Evolutionary conservation across 306 rosid genomes (phyloP), one percentile per base, ranked within the genome.

Genomic region (Fragaria iinumae): DNA sequence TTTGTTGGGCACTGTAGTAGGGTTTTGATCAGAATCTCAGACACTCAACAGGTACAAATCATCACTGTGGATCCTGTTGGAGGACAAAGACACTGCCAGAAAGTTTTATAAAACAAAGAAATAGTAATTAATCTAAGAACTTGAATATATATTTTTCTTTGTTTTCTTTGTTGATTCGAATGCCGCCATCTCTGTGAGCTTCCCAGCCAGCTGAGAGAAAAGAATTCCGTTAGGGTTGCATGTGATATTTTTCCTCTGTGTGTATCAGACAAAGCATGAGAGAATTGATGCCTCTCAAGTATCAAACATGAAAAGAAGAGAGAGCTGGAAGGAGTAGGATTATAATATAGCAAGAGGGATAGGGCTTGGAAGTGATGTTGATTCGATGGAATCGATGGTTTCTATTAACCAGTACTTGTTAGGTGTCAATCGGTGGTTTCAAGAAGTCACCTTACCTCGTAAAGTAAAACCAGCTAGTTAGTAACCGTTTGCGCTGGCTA

Each of bases 141-240:
- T 16, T 36, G 36, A 36, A 36, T 6, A 62, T 29, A 62, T 62
- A 9, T 56, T 2, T n/a, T 55, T 21, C 3, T 55, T 21, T 25
- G 20, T 29, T 73, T 27, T 18, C 8, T 53, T 62, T 29, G 45
- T 5, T 3, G 11, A 44, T 45, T 11, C 29, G 78, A 62, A 62
- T 62, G 78, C 78, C 78, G 78, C 78, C 78, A 74, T 74, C 41
- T 44, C 21, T 57, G 66, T 72, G 34, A 53, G 20, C 20, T 25
- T 73, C 3, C 7, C 44, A 38, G 41, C 23, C 3, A 5, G 41
- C 18, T 8, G 11, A 50, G 8, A 5, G 25, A n/a, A 21, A 53
- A 39, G 16, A 36, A n/a, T 53, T 43, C 23, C 20, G 5, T 74
- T 29, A 29, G 16, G 21, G 70, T 5, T 16, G 77, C 69, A 73